Conservation (phyloP, 2,329 filamentous ascomycete genomes). For the Juglanconis sp. region DNA sequence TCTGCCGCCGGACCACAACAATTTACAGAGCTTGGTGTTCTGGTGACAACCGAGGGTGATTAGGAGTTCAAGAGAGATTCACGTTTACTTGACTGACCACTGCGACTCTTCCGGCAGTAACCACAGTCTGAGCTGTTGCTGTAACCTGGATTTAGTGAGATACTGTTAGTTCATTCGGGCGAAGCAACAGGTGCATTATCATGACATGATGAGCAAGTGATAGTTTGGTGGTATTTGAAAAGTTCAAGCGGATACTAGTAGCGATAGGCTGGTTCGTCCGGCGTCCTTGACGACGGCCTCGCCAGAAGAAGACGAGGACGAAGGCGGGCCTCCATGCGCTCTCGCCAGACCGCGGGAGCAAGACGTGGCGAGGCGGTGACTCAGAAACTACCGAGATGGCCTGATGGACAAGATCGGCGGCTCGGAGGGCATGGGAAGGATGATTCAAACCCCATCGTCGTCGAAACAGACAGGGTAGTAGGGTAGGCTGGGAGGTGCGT, state of each 20-base stretch:
- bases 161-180: constrained; percentile 5
- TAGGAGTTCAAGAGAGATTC: constrained; percentile 26
- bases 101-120: constrained; percentile 47
- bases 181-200: no score
- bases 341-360: neutral
- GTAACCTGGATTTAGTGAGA: constrained; percentile 39
- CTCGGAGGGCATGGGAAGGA: neutral
- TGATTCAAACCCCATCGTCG: neutral
- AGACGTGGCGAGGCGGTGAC: neutral
- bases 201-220: no score
- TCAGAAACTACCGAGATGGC: neutral
- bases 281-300: no score
- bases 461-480: neutral
- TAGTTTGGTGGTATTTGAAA: no score
- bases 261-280: no score
- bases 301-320: neutral
- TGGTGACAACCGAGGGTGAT: neutral
- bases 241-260: no score
- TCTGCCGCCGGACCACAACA: neutral
- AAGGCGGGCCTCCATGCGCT: neutral
- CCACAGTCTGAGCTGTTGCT: constrained; percentile 50
- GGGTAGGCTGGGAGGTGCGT: neutral
- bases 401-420: neutral
- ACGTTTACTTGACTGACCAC: constrained; percentile 50
- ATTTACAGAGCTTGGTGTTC: no score